Conservation (phyloP, 768 basidiomycete species). For the Boletales sp. region DNA sequence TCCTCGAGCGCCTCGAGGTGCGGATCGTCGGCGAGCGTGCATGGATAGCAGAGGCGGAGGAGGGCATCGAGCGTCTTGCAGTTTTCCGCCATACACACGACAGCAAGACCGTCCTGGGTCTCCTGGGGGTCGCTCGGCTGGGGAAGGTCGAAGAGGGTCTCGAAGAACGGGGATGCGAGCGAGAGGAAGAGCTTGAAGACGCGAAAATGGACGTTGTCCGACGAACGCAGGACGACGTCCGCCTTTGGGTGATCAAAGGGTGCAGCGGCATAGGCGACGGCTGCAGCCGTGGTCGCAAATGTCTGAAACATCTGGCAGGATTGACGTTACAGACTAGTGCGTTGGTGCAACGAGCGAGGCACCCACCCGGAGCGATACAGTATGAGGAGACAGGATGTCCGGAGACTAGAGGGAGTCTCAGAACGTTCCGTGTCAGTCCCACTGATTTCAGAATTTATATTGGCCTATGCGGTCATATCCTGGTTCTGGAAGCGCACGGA, state of each 20-base stretch:
- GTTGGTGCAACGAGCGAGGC: too few relatives aligned
- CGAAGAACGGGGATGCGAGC: conserved; percentile 32
- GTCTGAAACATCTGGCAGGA: too few relatives aligned
- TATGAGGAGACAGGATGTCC: too few relatives aligned
- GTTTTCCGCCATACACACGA: conserved; percentile 19
- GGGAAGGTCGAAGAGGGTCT: conserved; percentile 30
- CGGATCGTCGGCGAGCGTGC: conserved; percentile 22
- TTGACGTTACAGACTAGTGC: too few relatives aligned
- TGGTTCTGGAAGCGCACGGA: too few relatives aligned
- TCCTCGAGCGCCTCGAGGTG: conserved; percentile 9
- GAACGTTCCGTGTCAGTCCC: too few relatives aligned
- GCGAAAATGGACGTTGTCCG: conserved; percentile 28
- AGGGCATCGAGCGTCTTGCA: conserved; percentile 19
- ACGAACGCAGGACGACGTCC: conserved; percentile 26
- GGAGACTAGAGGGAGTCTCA: too few relatives aligned
- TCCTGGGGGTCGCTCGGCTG: conserved; percentile 13
- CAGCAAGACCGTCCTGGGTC: conserved; percentile 13
- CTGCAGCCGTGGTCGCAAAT: too few relatives aligned
- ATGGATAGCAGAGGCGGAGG: conserved; percentile 25
- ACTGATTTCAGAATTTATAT: too few relatives aligned
- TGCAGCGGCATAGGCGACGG: conserved; percentile 5
- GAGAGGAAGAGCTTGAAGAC: conserved; percentile 32
- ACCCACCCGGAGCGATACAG: too few relatives aligned
- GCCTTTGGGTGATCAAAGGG: conserved; percentile 21
- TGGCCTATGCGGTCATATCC: too few relatives aligned